Evolutionary conservation across 2,329 filamentous ascomycete species (phyloP).

Genomic region (Grosmannia clavigera): DNA sequence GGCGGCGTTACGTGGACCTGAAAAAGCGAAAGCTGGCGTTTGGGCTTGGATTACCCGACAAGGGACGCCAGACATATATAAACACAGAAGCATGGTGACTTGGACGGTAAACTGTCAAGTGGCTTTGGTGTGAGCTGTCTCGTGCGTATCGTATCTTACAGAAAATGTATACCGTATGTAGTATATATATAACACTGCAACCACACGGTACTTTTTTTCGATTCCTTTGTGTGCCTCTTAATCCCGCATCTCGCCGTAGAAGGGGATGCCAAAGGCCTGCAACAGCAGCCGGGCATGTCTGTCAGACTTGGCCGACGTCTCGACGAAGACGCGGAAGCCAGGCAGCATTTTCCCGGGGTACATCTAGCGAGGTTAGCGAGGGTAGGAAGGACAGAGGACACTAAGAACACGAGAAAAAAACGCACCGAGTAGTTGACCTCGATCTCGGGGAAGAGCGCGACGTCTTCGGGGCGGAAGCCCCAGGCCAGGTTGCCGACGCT

Average conservation of each 20-base stretch:
- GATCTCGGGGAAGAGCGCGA: constrained; percentile 83
- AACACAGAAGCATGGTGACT: too few species aligned
- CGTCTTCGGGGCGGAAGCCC: constrained; percentile 62
- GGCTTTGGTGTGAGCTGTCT: not conserved
- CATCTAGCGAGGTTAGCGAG: constrained; percentile 28
- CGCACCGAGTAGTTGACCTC: constrained; percentile 90
- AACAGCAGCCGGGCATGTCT: constrained; percentile 71
- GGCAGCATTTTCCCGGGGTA: constrained; percentile 63
- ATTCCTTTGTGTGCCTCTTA: constrained; percentile 5
- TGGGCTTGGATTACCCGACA: too few species aligned
- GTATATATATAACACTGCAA: not conserved
- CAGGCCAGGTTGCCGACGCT: constrained; percentile 77
- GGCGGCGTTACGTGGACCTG: constrained; percentile 4
- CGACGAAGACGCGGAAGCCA: constrained; percentile 69
- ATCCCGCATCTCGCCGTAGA: constrained; percentile 44
- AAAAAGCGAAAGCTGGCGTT: not conserved
- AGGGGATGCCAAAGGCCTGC: constrained; percentile 62
- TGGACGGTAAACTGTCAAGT: too few species aligned
- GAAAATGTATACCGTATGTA: not conserved
- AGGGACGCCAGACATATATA: too few species aligned
- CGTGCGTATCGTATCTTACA: constrained; percentile 1
- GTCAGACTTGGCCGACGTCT: constrained; percentile 76
- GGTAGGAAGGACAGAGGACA: not conserved
- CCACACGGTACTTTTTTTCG: too few species aligned
- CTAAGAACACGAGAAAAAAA: constrained; percentile 12